Evolutionary conservation across 1,284 basidiomycete genomes (phyloP).

Genomic region (Tremellales sp.): DNA sequence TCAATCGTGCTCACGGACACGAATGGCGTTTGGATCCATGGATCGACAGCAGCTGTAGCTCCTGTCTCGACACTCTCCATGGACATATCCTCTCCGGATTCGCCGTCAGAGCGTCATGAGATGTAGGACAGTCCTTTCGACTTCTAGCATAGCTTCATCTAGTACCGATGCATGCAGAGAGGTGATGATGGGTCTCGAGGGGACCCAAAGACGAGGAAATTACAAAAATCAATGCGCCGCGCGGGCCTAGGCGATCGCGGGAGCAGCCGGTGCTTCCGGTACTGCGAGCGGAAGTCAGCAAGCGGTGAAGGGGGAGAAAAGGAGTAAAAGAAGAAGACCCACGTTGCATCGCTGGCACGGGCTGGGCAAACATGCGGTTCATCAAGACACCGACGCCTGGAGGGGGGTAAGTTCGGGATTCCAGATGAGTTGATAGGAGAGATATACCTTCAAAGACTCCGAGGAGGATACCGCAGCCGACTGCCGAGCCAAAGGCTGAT

Average conservation of each 20-base stretch:
- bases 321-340: conserved; percentile 14
- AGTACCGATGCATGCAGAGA: conserved; percentile 16
- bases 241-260: conserved; percentile 8
- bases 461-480: conserved; percentile 93
- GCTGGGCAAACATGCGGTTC: conserved; percentile 47
- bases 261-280: conserved; percentile 23
- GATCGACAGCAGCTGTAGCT: too few species aligned
- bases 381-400: conserved; percentile 48
- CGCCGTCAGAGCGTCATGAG: too few species aligned
- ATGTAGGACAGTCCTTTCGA: too few species aligned
- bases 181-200: conserved; percentile 11
- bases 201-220: neutral
- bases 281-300: conserved; percentile 9
- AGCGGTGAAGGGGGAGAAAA: conserved; percentile 1
- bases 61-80: too few species aligned
- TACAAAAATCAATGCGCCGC: neutral
- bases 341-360: conserved; percentile 47
- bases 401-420: neutral
- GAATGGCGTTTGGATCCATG: too few species aligned
- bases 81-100: too few species aligned
- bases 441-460: conserved; percentile 87
- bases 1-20: too few species aligned
- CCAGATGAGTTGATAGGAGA: neutral
- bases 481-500: conserved; percentile 81
- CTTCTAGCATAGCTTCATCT: too few species aligned